Conservation (phyloP, 768 basidiomycete genomes). For the Terana coerulea region DNA sequence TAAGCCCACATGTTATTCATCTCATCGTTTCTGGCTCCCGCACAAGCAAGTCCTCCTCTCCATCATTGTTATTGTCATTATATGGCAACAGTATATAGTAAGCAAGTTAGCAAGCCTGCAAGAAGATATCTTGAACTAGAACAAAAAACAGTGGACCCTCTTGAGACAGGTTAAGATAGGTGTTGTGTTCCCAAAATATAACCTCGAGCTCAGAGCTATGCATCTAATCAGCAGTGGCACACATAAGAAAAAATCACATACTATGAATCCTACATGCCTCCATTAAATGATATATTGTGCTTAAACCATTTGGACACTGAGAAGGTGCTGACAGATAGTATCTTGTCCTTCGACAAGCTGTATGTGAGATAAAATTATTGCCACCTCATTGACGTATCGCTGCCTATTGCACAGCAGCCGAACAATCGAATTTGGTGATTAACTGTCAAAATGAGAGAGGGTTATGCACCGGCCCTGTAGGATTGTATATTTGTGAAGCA, state of each 20-base stretch:
- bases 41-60: background rate
- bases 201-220: slow-evolving; percentile 8
- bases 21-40: background rate
- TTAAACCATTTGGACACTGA: slow-evolving; percentile 7
- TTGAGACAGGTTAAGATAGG: background rate
- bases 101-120: slow-evolving; percentile 1
- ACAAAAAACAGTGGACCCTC: slow-evolving; percentile 2
- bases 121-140: background rate
- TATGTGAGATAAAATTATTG: background rate
- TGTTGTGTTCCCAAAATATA: background rate
- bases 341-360: background rate
- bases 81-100: background rate
- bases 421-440: slow-evolving; percentile 2
- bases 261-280: slow-evolving; percentile 1
- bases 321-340: background rate
- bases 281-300: background rate
- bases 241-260: background rate
- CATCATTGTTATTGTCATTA: background rate
- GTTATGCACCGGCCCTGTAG: background rate
- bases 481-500: slow-evolving; percentile 1
- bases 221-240: background rate
- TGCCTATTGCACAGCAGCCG: background rate
- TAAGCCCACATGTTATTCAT: slow-evolving; percentile 1
- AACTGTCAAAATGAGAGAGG: background rate
- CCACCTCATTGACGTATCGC: slow-evolving; percentile 4